A percentile compares a stretch with the other conserved stretches of the same genome.
These are phyloP conservation scores for Bretschneidera sinensis DNA, from an alignment of 345 rosid species.

Conservation along the genomic window DNA sequence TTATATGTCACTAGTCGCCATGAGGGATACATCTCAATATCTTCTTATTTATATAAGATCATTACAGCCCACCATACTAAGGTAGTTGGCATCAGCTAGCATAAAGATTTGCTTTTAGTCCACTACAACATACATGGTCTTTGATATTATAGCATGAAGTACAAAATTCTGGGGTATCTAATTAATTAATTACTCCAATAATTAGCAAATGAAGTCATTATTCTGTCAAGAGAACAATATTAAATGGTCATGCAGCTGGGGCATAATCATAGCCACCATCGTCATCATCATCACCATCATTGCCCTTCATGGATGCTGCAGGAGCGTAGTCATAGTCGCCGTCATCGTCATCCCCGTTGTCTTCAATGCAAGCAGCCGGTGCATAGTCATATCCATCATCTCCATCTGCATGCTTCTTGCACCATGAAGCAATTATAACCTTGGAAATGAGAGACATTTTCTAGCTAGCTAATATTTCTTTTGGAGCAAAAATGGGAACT, in stretches of 20 bases:
- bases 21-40: too few species aligned
- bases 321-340: slow-evolving; percentile 11
- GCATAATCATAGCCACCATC: slow-evolving; percentile 12
- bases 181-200: too few species aligned
- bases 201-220: too few species aligned
- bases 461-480: background rate
- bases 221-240: too few species aligned
- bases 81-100: too few species aligned
- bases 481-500: background rate
- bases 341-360: slow-evolving; percentile 12
- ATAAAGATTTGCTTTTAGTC: too few species aligned
- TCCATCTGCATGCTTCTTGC: slow-evolving; percentile 11
- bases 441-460: slow-evolving; percentile 14
- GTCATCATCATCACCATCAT: slow-evolving; percentile 16
- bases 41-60: too few species aligned
- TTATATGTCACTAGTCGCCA: too few species aligned
- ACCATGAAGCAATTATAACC: slow-evolving; percentile 4
- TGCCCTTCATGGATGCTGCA: slow-evolving; percentile 9
- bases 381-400: slow-evolving; percentile 10
- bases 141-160: too few species aligned
- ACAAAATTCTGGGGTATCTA: too few species aligned
- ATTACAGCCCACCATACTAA: too few species aligned
- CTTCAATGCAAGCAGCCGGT: slow-evolving; percentile 10
- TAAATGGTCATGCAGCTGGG: slow-evolving; percentile 18
- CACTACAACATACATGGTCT: too few species aligned